Percentiles rank a stretch among this genome's conserved stretches.
phyloP scores from a whole-genome alignment of 139 green algal species.

The Haematococcus lacustris region DNA sequence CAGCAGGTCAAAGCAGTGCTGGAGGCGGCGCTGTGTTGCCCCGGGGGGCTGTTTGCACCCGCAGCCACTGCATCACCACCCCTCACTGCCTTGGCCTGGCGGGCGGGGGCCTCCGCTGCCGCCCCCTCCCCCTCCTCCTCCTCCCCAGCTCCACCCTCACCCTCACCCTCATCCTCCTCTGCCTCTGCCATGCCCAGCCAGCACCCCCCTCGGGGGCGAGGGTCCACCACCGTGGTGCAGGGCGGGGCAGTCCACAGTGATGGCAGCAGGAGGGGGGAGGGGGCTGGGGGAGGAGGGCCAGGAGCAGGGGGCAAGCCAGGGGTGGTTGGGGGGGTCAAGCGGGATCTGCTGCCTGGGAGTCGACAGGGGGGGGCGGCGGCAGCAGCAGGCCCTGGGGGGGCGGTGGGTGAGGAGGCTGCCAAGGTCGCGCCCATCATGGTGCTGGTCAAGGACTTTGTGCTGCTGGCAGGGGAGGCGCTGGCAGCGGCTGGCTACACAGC shows the following conservation, averaged over 20 bases:
- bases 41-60: neutral
- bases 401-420: neutral
- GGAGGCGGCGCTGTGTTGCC: constrained; percentile 20
- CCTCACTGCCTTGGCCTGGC: neutral
- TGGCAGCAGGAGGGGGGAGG: neutral
- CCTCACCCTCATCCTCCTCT: neutral
- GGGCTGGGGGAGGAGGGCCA: neutral
- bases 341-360: too few species aligned
- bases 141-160: neutral
- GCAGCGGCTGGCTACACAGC: constrained; percentile 9
- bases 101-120: neutral
- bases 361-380: neutral
- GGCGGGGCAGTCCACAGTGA: too few species aligned
- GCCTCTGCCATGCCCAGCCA: neutral
- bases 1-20: constrained; percentile 21
- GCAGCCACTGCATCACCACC: neutral
- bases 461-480: constrained; percentile 64
- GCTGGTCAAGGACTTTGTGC: constrained; percentile 56
- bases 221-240: neutral
- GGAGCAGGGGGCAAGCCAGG: neutral
- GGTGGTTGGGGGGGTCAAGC: neutral
- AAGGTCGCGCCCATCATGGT: constrained; percentile 25
- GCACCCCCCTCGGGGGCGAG: neutral
- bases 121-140: too few species aligned
- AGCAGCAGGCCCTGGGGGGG: neutral